A percentile compares a stretch with the other conserved stretches of the same genome.
Evolutionary conservation across 148 eudicot species (phyloP).

Genomic region (Chenopodium formosanum): DNA sequence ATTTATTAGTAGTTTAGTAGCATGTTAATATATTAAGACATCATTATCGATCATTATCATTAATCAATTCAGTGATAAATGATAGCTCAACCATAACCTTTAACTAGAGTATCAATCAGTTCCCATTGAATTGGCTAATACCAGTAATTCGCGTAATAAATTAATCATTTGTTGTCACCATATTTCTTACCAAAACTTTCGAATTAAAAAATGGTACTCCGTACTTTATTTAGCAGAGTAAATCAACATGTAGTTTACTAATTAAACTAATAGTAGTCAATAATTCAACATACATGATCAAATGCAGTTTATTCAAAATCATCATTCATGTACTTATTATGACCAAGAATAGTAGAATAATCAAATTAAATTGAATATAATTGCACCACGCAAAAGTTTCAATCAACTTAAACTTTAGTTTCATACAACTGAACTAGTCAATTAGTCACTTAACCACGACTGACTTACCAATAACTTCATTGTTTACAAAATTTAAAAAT

Average conservation of each 20-base stretch:
- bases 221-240: background rate
- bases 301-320: background rate
- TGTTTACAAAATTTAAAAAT: too few relatives aligned
- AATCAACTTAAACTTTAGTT: background rate
- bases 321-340: background rate
- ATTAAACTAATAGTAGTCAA: background rate
- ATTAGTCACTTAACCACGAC: too few relatives aligned
- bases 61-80: too few relatives aligned
- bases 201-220: too few relatives aligned
- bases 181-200: too few relatives aligned
- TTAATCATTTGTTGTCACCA: too few relatives aligned
- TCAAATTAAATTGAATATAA: too few relatives aligned
- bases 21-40: background rate
- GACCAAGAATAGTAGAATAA: too few relatives aligned
- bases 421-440: background rate
- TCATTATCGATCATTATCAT: too few relatives aligned
- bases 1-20: background rate
- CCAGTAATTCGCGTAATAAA: background rate
- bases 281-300: background rate
- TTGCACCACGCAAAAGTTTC: background rate
- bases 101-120: background rate
- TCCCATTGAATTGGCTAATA: background rate
- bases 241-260: background rate
- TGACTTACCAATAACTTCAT: too few relatives aligned
- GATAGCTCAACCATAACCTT: background rate